Evolutionary conservation across 169 alveolate genomes (phyloP), one percentile per base, ranked within the genome.

Genomic region (Plasmodium berghei): DNA sequence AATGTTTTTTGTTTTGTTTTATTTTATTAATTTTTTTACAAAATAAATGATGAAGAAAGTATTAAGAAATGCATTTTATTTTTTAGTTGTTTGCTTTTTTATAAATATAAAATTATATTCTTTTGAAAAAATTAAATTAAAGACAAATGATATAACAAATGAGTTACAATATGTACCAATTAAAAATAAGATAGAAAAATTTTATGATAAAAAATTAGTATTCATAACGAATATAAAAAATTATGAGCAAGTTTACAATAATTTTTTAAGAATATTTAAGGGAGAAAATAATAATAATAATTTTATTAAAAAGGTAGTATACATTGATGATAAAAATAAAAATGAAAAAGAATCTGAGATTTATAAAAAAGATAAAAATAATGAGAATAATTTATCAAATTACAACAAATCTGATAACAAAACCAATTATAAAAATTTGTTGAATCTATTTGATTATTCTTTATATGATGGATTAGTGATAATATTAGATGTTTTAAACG

Each of bases 401-500:
- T 5, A 24, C 3, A 14, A 20, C 10, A 58, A 2, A 20, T n/a
- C 14, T 0, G 9, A 45, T 28, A 4, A 18, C 2, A 16, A 40
- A 8, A 55, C 45, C 5, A 28, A 12, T 9, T 18, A 56, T 20
- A 55, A 40, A n/a, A 20, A 9, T n/a, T 20, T 28, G 18, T 22
- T 52, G 40, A 5, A 45, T 42, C 20, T 34, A 28, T 8, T 12
- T 20, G 87, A 86, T 16, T 40, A 48, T 20, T 56, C 54, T 52
- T 42, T 86, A 14, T 86, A 64, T 46, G 91, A 86, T 18, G 91
- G 91, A 28, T 34, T 86, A 22, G 56, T 86, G 9, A 71, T 86
- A 9, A 46, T 86, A 61, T 14, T 86, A 20, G 67, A 86, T 46
- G 52, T 28, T 40, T 40, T 86, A 54, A 56, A 71, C n/a, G 91